Evolutionary conservation across 139 green algal genomes (phyloP).

Genomic region (Microglena sp.): DNA sequence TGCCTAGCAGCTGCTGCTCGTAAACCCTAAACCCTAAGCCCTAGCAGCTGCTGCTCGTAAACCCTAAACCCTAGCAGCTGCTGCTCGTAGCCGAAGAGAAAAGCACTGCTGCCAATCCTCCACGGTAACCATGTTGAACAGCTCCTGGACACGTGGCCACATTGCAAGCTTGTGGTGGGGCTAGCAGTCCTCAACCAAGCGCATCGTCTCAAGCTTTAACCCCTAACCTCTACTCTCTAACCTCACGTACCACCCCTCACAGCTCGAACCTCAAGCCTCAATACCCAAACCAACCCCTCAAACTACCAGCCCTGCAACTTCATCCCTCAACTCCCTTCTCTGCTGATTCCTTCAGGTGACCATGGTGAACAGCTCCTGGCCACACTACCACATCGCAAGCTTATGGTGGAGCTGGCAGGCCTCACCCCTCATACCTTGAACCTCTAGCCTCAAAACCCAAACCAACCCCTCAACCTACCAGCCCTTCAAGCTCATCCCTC

Average conservation of each 20-base stretch:
- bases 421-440: neutral
- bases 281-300: neutral
- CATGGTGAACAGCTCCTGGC: too few species aligned
- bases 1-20: too few species aligned
- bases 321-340: neutral
- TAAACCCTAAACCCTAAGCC: too few species aligned
- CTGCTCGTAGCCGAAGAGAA: too few species aligned
- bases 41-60: too few species aligned
- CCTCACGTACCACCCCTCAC: neutral
- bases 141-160: constrained; percentile 84
- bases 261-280: neutral
- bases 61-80: too few species aligned
- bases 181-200: neutral
- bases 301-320: neutral
- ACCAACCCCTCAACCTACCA: too few species aligned
- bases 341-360: neutral
- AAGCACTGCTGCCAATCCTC: too few species aligned
- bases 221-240: neutral
- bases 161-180: constrained; percentile 69
- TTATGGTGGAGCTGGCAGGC: neutral
- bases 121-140: constrained; percentile 82
- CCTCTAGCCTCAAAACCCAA: neutral
- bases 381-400: too few species aligned
- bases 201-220: neutral
- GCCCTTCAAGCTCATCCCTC: too few species aligned